Evolutionary conservation across 2,329 filamentous ascomycete genomes (phyloP).

Genomic region (Nigrospora osmanthi): DNA sequence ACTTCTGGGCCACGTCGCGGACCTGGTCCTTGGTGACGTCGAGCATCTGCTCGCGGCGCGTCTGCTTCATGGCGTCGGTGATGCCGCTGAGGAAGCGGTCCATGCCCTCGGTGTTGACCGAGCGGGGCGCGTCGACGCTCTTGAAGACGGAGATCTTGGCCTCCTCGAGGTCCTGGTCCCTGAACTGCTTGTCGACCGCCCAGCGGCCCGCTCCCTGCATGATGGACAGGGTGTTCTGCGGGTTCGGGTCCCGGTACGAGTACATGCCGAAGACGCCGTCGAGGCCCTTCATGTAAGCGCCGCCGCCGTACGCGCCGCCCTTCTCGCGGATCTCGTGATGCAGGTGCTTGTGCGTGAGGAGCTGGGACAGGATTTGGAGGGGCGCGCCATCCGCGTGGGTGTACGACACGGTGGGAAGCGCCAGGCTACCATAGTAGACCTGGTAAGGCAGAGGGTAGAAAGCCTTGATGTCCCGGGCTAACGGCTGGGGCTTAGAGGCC

Average conservation of each 20-base stretch:
- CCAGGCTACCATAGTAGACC: conserved; percentile 86
- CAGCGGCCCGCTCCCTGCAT: conserved; percentile 78
- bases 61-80: conserved; percentile 82
- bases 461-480: conserved; percentile 54
- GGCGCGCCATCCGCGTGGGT: conserved; percentile 66
- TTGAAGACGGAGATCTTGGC: conserved; percentile 96
- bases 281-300: conserved; percentile 72
- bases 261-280: conserved; percentile 91
- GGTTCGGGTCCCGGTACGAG: conserved; percentile 94
- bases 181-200: conserved; percentile 76
- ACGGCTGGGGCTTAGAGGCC: conserved; percentile 19
- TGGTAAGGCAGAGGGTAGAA: conserved; percentile 96
- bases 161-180: conserved; percentile 80
- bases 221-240: conserved; percentile 76
- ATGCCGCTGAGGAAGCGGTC: conserved; percentile 76
- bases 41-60: conserved; percentile 72
- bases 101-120: conserved; percentile 85
- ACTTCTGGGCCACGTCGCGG: conserved; percentile 71
- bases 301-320: conserved; percentile 90
- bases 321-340: conserved; percentile 98
- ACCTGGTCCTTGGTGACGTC: conserved; percentile 81
- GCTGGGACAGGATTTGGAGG: conserved; percentile 80
- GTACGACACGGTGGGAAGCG: conserved; percentile 79
- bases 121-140: conserved; percentile 76
- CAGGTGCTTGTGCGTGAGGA: conserved; percentile 91